Evolutionary conservation across 208 protist genomes (phyloP).

Genomic region (Crithidia thermophila): DNA sequence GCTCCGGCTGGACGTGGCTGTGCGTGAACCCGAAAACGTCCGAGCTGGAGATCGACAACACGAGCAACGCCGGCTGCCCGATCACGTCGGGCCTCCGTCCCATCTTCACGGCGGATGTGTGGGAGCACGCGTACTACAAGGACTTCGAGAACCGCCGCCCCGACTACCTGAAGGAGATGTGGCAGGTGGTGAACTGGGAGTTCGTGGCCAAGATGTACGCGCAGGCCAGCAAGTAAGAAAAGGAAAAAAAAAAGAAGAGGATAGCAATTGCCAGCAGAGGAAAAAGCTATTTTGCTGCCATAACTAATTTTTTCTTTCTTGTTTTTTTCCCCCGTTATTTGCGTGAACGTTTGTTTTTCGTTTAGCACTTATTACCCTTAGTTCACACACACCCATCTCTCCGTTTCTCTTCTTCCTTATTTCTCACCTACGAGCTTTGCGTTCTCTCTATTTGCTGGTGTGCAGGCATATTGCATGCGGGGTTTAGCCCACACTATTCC

Average conservation of each 20-base stretch:
- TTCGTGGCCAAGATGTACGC: constrained; percentile 68
- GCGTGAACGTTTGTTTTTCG: neutral
- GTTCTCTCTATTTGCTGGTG: neutral
- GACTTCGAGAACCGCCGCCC: constrained; percentile 92
- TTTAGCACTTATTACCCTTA: constrained; percentile 20
- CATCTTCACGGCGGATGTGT: constrained; percentile 92
- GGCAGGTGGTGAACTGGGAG: constrained; percentile 90
- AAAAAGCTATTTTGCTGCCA: neutral
- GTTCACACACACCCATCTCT: neutral
- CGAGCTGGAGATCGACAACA: constrained; percentile 87
- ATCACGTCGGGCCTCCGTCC: constrained; percentile 71
- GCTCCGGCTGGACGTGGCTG: constrained; percentile 95
- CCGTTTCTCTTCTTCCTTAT: neutral
- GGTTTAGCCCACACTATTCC: neutral
- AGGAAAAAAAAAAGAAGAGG: neutral
- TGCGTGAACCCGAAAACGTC: constrained; percentile 81
- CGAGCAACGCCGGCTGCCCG: constrained; percentile 90
- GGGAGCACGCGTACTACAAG: constrained; percentile 97
- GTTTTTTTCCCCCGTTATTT: neutral
- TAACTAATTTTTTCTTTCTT: constrained; percentile 1
- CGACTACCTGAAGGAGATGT: constrained; percentile 91
- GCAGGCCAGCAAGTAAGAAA: constrained; percentile 44
- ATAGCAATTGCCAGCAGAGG: neutral
- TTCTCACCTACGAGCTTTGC: no score
- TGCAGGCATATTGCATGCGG: neutral